A percentile compares a stretch with the other conserved stretches of the same genome.
Evolutionary conservation across 208 protist genomes (phyloP).

Genomic region (Wallacemonas sp.): DNA sequence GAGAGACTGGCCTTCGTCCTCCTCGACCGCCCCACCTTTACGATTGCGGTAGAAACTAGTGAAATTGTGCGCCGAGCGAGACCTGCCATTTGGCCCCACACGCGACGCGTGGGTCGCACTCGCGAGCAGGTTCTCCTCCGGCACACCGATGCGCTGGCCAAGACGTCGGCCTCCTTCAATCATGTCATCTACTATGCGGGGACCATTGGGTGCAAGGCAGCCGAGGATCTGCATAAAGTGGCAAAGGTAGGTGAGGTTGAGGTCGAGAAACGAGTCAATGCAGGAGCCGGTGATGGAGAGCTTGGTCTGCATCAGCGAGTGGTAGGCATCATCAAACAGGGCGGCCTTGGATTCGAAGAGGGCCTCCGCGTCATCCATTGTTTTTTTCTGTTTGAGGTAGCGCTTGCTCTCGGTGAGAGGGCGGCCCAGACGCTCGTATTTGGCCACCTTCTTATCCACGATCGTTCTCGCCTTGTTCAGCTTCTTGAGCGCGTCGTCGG

Average conservation of each 20-base stretch:
- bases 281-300: conserved; percentile 37
- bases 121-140: conserved; percentile 19
- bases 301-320: conserved; percentile 38
- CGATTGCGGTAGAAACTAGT: conserved; percentile 36
- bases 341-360: conserved; percentile 26
- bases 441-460: conserved; percentile 46
- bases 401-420: conserved; percentile 48
- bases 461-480: conserved; percentile 18
- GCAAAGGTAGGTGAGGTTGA: conserved; percentile 34
- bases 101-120: conserved; percentile 7
- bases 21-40: background rate
- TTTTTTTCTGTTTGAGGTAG: conserved; percentile 34
- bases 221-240: conserved; percentile 38
- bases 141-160: conserved; percentile 25
- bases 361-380: conserved; percentile 23
- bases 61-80: conserved; percentile 34
- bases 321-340: conserved; percentile 44
- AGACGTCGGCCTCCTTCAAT: conserved; percentile 16
- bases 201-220: conserved; percentile 41
- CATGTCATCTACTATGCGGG: conserved; percentile 29
- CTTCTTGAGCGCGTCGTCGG: conserved; percentile 21
- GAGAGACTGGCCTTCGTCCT: background rate
- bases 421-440: conserved; percentile 39
- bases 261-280: conserved; percentile 52
- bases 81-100: background rate